These are phyloP conservation scores for Haplographium delicatum DNA, from an alignment of 495 filamentous ascomycete species.

Conservation along the genomic window DNA sequence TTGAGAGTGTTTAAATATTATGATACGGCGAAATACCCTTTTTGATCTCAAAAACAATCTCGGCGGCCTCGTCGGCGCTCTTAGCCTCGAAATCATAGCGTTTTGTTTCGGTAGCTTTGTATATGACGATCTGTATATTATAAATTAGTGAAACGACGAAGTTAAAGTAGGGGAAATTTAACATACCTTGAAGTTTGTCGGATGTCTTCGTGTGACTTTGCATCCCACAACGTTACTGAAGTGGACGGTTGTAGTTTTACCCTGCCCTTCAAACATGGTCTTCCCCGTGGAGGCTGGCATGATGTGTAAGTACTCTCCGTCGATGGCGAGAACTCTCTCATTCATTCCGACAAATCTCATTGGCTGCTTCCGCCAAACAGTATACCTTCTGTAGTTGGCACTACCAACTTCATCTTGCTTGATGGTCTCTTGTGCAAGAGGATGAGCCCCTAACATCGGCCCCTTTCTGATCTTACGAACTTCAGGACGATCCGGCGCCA, in stretches of 20 bases:
- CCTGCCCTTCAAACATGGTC: constrained; percentile 59
- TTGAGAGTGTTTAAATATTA: constrained; percentile 13
- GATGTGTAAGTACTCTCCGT: constrained; percentile 94
- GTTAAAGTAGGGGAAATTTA: neutral
- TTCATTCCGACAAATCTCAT: constrained; percentile 88
- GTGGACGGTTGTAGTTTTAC: constrained; percentile 84
- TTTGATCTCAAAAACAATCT: constrained; percentile 86
- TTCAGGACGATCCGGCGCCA: constrained; percentile 52
- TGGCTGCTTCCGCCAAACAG: constrained; percentile 86
- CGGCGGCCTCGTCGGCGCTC: constrained; percentile 70
- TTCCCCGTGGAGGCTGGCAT: constrained; percentile 63
- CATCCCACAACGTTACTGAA: constrained; percentile 91
- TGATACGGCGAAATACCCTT: constrained; percentile 57
- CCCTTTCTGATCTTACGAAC: constrained; percentile 65
- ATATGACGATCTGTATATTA: constrained; percentile 58
- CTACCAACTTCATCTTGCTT: constrained; percentile 65
- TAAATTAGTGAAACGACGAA: neutral
- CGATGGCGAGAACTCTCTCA: constrained; percentile 79
- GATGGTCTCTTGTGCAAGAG: constrained; percentile 61
- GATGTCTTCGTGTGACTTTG: constrained; percentile 86
- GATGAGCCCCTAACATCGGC: constrained; percentile 60
- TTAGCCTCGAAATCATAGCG: constrained; percentile 94
- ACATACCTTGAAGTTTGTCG: constrained; percentile 79
- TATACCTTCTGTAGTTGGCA: constrained; percentile 72
- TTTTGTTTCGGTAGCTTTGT: constrained; percentile 81